Base-by-base conservation (phyloP, 2,329 filamentous ascomycete genomes). In the Cladophialophora yegresii region DNA sequence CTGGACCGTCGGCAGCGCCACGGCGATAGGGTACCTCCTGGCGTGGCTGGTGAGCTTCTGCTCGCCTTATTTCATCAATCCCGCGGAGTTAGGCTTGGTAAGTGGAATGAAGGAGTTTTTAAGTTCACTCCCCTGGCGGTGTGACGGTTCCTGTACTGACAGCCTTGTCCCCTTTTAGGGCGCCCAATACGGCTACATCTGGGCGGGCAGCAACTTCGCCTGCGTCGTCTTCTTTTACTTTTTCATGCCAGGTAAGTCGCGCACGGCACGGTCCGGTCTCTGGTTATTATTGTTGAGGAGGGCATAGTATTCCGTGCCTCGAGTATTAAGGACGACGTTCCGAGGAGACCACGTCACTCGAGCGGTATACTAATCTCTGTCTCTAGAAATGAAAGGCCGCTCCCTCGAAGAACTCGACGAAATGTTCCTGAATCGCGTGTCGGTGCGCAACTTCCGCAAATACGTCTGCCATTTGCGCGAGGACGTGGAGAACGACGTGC, bases 41-140 rank as follows among this genome's bases (percentile, higher is more conserved):
- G 73, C 75, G 3, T 77, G 75, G 75, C 65, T 77, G 20, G 70
- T 71, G 6, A 74, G 71, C 20, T 77, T 77, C 26, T 75, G 75
- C 43, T 74, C 76, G 5, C 76, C 76, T 16, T 78, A 77, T 61
- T 77, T 77, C 26, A 77, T 78, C 60, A 77, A 77, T 58, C 76
- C 76, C 1, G 69, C 73, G 47, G 71, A 77, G 26, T 61, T 77
- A 16, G 72, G 75, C 50, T 75, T 73, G 76, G 73, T 76, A 58
- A 59, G 71, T 64, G 3, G 13, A 4, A 43, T 7, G 5, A 43
- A n/a, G 16, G 8, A 8, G 16, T 40, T 16, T 36, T 13, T n/a
- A n/a, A n/a, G n/a, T n/a, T n/a, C n/a, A n/a, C n/a, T n/a, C n/a
- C n/a, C n/a, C n/a, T n/a, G n/a, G n/a, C n/a, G n/a, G n/a, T n/a